Percentiles rank a stretch among this genome's conserved stretches.
Evolutionary conservation across 345 rosid species (phyloP).

Genomic region (Syzygium grande): DNA sequence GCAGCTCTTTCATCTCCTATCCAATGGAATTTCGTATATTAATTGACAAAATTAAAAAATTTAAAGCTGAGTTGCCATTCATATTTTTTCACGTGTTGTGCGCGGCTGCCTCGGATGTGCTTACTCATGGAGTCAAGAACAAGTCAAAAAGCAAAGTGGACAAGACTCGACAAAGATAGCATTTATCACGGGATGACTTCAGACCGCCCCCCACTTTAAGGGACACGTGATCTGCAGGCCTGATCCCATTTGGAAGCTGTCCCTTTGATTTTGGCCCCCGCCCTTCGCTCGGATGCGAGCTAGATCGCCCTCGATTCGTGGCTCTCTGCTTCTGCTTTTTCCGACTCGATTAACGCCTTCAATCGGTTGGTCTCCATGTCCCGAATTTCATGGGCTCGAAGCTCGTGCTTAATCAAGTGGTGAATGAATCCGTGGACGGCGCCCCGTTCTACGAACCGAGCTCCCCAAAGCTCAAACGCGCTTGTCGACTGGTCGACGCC

Average conservation of each 20-base stretch:
- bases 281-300: no score
- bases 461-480: background rate
- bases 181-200: background rate
- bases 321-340: no score
- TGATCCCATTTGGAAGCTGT: background rate
- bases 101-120: background rate
- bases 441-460: background rate
- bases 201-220: background rate
- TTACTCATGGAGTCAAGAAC: background rate
- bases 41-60: no score
- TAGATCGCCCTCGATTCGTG: no score
- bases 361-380: no score
- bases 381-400: background rate
- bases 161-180: background rate
- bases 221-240: background rate
- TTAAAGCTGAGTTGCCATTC: no score
- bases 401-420: background rate
- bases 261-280: background rate
- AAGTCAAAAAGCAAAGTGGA: background rate
- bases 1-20: no score
- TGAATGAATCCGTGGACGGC: background rate
- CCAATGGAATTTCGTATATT: no score
- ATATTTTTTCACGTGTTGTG: accelerated
- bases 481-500: background rate
- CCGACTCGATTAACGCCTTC: no score